Evolutionary conservation across 768 basidiomycete genomes (phyloP), one percentile per base, ranked within the genome.

Genomic region (Lentinula detonsa): DNA sequence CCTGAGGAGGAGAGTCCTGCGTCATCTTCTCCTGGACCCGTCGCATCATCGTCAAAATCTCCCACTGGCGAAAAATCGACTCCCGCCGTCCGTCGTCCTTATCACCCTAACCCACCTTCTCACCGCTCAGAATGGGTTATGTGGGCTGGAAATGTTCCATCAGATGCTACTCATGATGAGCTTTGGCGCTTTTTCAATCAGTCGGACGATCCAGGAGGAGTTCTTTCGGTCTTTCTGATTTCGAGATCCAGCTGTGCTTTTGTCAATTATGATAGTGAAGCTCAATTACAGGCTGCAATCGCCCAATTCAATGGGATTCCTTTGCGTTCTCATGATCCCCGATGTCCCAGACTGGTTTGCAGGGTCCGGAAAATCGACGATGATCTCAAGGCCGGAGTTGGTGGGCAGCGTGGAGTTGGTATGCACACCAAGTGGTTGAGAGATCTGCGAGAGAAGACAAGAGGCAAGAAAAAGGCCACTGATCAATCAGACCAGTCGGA

Each of bases 161-260:
- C 81, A 5, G 91, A 95, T 67, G 86, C 92, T 15, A 85, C 84
- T 3, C 83, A 93, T 62, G 87, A 93, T 65, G 95, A 97, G 68
- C 77, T 97, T 4, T 91, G 88, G 89, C 77, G 77, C 6, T 95
- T 95, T 71, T 95, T 98, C 75, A 87, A 81, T 63, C 71, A 65
- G 45, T 62, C 68, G 8, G 67, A 59, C 18, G 39, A 31, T 18
- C 45, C 65, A 39, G 77, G 77, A 45, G 92, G 92, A 7, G 85
- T 97, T 0, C 71, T 88, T 1, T 94, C 91, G 11, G 86, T 98
- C 62, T 97, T 96, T 74, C 84, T 94, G 57, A 98, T 98, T 66
- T 82, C 88, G n/a, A 85, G 93, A n/a, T 95, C 94, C 2, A 92
- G 86, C 68, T 98, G 95, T 72, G 93, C 92, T 4, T 98, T 98